phyloP scores from a whole-genome alignment of 1,284 basidiomycete genomes.

The Vanrija sp. region DNA sequence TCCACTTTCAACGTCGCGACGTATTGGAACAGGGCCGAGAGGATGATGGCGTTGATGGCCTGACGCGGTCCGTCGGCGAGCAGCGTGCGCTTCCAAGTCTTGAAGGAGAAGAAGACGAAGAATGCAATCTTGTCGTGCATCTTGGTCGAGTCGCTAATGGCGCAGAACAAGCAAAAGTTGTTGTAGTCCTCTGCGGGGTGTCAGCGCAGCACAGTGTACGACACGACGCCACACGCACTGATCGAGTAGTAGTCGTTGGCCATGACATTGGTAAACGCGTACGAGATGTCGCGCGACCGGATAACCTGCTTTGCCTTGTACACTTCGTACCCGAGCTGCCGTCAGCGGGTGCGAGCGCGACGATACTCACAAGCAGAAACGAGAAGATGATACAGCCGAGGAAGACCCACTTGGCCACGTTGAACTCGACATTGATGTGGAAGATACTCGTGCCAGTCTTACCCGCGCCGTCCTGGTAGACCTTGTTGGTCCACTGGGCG shows the following conservation, averaged over 20 bases:
- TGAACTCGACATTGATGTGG: slow-evolving; percentile 83
- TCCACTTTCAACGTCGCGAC: too few relatives aligned
- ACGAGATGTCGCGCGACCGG: slow-evolving; percentile 89
- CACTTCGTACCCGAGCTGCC: slow-evolving; percentile 73
- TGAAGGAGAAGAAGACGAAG: slow-evolving; percentile 99
- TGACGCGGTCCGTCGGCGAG: slow-evolving; percentile 97
- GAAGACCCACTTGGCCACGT: slow-evolving; percentile 91
- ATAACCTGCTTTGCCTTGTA: slow-evolving; percentile 91
- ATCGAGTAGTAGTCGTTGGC: slow-evolving; percentile 93
- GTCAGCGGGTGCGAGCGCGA: slow-evolving; percentile 20
- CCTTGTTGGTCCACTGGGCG: slow-evolving; percentile 8
- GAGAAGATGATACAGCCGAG: slow-evolving; percentile 97
- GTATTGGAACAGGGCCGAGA: slow-evolving; percentile 51
- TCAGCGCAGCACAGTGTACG: not conserved
- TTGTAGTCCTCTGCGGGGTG: slow-evolving; percentile 72
- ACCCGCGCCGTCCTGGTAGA: slow-evolving; percentile 72
- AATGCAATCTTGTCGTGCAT: slow-evolving; percentile 96
- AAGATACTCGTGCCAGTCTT: slow-evolving; percentile 63
- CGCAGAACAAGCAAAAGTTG: slow-evolving; percentile 96
- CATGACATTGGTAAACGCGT: slow-evolving; percentile 95
- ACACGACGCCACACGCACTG: slow-evolving; percentile 55
- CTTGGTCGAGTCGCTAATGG: slow-evolving; percentile 93
- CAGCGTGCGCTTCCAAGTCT: slow-evolving; percentile 96
- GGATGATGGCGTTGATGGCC: slow-evolving; percentile 87
- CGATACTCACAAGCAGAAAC: slow-evolving; percentile 58